These are phyloP conservation scores for Collybia sordida DNA, from an alignment of 768 basidiomycete species.

Conservation along the genomic window DNA sequence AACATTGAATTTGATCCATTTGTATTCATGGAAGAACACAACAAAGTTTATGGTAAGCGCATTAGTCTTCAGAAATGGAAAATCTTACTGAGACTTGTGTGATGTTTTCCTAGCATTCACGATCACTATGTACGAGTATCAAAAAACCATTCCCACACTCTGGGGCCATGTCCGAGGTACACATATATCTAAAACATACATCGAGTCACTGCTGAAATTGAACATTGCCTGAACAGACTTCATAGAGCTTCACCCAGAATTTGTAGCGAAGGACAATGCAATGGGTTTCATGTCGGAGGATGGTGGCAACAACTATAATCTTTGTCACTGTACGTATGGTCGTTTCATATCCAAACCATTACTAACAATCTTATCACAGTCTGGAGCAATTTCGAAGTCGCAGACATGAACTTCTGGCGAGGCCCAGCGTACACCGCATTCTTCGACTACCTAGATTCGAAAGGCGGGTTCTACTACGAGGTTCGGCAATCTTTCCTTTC, in stretches of 20 bases:
- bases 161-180: slow-evolving; percentile 71
- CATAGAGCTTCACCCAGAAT: background rate
- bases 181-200: slow-evolving; percentile 3
- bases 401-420: slow-evolving; percentile 66
- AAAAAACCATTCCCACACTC: slow-evolving; percentile 74
- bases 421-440: slow-evolving; percentile 60
- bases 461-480: slow-evolving; percentile 73
- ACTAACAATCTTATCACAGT: slow-evolving; percentile 26
- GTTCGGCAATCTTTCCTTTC: slow-evolving; percentile 19
- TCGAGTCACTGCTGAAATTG: background rate
- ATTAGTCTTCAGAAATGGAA: background rate
- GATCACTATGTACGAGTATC: slow-evolving; percentile 73
- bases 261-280: background rate
- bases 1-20: slow-evolving; percentile 72
- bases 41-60: slow-evolving; percentile 65
- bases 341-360: slow-evolving; percentile 32
- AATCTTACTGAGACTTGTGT: background rate
- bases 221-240: background rate
- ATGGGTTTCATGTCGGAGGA: slow-evolving; percentile 61
- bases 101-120: slow-evolving; percentile 54
- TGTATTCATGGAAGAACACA: slow-evolving; percentile 66
- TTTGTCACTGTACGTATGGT: slow-evolving; percentile 66
- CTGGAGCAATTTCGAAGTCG: slow-evolving; percentile 78
- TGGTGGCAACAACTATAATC: slow-evolving; percentile 59
- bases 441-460: slow-evolving; percentile 61